These are phyloP conservation scores for Kodamaea fungicola DNA, from an alignment of 1,139 yeast genomes.

Conservation along the genomic window DNA sequence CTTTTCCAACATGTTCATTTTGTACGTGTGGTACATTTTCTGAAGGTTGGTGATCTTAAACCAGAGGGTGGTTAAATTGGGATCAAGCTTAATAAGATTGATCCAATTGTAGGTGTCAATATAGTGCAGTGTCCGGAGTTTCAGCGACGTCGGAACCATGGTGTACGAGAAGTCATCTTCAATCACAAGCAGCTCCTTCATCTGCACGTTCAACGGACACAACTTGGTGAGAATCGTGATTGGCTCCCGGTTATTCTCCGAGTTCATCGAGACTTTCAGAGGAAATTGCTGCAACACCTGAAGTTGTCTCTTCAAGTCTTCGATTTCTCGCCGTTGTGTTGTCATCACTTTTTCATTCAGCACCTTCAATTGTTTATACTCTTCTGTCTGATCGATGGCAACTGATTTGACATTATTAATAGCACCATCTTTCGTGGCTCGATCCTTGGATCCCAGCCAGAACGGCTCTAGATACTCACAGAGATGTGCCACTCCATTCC, in stretches of 20 bases:
- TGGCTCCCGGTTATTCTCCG: conserved; percentile 5
- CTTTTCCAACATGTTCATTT: conserved; percentile 21
- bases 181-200: conserved; percentile 18
- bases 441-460: conserved; percentile 24
- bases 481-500: conserved; percentile 40
- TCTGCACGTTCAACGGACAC: conserved; percentile 11
- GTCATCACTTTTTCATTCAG: conserved; percentile 21
- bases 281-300: conserved; percentile 27
- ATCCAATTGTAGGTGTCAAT: conserved; percentile 37
- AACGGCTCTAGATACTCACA: conserved; percentile 43
- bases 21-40: conserved; percentile 38
- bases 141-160: conserved; percentile 5
- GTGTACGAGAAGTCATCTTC: conserved; percentile 16
- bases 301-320: conserved; percentile 32
- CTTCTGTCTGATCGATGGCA: conserved; percentile 18
- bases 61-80: conserved; percentile 43
- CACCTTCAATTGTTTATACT: conserved; percentile 19
- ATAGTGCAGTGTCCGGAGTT: conserved; percentile 5
- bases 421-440: conserved; percentile 19
- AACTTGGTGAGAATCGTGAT: conserved; percentile 20
- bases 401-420: conserved; percentile 15
- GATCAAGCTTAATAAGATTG: conserved; percentile 39
- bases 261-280: conserved; percentile 7
- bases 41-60: conserved; percentile 39
- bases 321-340: conserved; percentile 32